Evolutionary conservation across 345 rosid species (phyloP).

Genomic region (Camelina laxa): DNA sequence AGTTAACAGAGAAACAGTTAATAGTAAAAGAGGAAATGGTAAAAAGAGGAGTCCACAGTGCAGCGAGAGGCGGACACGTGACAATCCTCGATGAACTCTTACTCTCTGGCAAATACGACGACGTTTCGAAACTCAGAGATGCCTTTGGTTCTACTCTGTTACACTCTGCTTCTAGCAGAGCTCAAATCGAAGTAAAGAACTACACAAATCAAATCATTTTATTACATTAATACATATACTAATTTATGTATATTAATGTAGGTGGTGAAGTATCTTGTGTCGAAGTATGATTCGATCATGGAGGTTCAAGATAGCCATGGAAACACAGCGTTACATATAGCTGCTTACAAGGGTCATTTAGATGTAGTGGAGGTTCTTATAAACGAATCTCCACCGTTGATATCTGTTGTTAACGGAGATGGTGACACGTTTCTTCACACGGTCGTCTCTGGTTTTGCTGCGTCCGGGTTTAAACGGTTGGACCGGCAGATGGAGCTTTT

Average conservation of each 20-base stretch:
- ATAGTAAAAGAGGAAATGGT: conserved; percentile 68
- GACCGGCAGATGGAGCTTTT: conserved; percentile 78
- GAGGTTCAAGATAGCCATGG: conserved; percentile 63
- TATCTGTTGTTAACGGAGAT: conserved; percentile 50
- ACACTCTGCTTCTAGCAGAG: conserved; percentile 87
- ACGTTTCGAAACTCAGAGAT: conserved; percentile 59
- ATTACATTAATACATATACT: background rate
- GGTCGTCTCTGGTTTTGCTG: conserved; percentile 79
- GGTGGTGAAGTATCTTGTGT: conserved; percentile 71
- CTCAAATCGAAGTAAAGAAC: conserved; percentile 74
- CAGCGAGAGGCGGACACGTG: conserved; percentile 91
- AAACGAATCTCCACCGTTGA: conserved; percentile 52
- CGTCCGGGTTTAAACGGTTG: conserved; percentile 74
- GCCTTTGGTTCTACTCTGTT: conserved; percentile 69
- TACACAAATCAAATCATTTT: background rate
- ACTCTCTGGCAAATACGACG: conserved; percentile 46
- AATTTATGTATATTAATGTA: conserved; percentile 29
- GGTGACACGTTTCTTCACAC: conserved; percentile 90
- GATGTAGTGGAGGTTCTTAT: conserved; percentile 62
- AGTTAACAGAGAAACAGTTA: conserved; percentile 46
- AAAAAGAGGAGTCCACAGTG: conserved; percentile 87
- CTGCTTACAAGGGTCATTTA: conserved; percentile 79
- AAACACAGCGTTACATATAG: conserved; percentile 83
- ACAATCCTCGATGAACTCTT: conserved; percentile 62
- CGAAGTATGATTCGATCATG: conserved; percentile 54